Percentiles rank a stretch among this genome's conserved stretches.
Evolutionary conservation across 2,329 filamentous ascomycete species (phyloP).

Genomic region (Claviceps humidiphila): DNA sequence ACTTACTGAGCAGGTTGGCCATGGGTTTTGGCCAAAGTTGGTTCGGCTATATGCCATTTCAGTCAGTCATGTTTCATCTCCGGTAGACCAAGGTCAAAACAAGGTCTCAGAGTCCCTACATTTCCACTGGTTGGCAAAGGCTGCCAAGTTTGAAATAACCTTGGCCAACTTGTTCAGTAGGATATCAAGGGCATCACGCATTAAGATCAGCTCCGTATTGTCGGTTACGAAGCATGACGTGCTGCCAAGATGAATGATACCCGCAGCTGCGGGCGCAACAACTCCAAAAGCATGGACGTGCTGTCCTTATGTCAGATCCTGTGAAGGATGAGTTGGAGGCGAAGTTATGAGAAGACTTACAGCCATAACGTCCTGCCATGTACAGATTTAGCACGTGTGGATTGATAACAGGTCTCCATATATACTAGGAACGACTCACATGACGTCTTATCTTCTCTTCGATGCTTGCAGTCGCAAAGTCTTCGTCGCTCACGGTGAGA

Average conservation of each 20-base stretch:
- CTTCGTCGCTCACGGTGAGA: slow-evolving; percentile 60
- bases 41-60: slow-evolving; percentile 24
- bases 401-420: background rate
- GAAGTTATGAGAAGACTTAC: slow-evolving; percentile 18
- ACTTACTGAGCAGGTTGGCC: slow-evolving; percentile 42
- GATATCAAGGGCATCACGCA: slow-evolving; percentile 51
- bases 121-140: slow-evolving; percentile 63
- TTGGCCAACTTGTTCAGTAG: slow-evolving; percentile 65
- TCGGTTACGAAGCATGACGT: slow-evolving; percentile 42
- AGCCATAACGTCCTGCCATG: slow-evolving; percentile 40
- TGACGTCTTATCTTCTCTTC: slow-evolving; percentile 65
- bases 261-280: slow-evolving; percentile 62
- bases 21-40: slow-evolving; percentile 67
- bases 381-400: slow-evolving; percentile 5
- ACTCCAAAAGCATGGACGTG: slow-evolving; percentile 65
- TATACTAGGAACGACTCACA: slow-evolving; percentile 8
- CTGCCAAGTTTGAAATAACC: slow-evolving; percentile 59
- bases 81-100: background rate
- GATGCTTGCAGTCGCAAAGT: slow-evolving; percentile 59
- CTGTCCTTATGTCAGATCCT: slow-evolving; percentile 14
- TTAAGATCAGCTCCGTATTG: slow-evolving; percentile 66
- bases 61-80: background rate
- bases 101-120: slow-evolving; percentile 17
- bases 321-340: background rate
- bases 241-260: slow-evolving; percentile 64